A percentile compares a stretch with the other conserved stretches of the same genome.
Conservation (phyloP, 169 alveolate species). For the Blepharisma undulans region DNA sequence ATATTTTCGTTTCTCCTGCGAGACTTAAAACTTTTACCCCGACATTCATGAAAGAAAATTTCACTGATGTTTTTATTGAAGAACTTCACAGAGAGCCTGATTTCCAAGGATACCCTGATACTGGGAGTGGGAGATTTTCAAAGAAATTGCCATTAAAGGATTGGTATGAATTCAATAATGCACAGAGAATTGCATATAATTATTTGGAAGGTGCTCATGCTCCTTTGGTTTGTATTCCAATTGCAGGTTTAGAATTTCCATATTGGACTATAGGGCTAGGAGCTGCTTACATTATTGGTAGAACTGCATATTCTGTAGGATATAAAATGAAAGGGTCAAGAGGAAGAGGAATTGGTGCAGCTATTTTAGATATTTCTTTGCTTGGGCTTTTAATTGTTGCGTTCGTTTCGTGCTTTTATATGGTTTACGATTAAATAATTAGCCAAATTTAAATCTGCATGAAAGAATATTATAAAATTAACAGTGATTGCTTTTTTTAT, state of each 20-base stretch:
- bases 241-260: slow-evolving; percentile 24
- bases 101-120: slow-evolving; percentile 53
- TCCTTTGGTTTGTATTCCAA: slow-evolving; percentile 32
- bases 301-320: slow-evolving; percentile 36
- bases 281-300: slow-evolving; percentile 27
- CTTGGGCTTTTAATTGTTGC: slow-evolving; percentile 8
- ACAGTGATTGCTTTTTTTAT: neutral
- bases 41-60: slow-evolving; percentile 22
- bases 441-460: neutral
- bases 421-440: neutral
- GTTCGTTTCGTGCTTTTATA: neutral
- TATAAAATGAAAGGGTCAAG: slow-evolving; percentile 24
- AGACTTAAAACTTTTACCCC: slow-evolving; percentile 19
- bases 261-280: slow-evolving; percentile 21
- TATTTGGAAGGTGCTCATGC: slow-evolving; percentile 42
- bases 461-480: neutral
- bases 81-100: neutral
- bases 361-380: neutral
- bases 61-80: neutral
- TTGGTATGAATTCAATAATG: slow-evolving; percentile 51
- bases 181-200: slow-evolving; percentile 45
- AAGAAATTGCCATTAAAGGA: slow-evolving; percentile 40
- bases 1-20: neutral
- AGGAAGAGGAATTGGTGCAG: slow-evolving; percentile 31
- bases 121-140: slow-evolving; percentile 48